Base-by-base conservation (phyloP, 1,284 basidiomycete genomes). In the Puccinia hordei region DNA sequence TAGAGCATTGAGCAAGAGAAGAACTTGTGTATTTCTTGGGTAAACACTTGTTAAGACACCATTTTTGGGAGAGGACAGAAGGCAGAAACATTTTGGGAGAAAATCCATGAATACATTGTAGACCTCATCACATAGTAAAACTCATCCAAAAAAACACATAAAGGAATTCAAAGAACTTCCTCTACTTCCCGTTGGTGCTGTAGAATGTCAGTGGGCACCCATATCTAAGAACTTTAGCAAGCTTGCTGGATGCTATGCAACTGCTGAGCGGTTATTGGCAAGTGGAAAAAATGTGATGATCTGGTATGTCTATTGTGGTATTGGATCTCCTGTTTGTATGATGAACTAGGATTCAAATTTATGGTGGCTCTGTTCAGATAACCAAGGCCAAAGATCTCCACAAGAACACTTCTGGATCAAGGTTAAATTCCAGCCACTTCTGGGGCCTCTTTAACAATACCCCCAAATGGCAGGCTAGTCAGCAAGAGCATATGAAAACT, bases 241-340 rank as follows among this genome's bases (percentile, higher is more conserved):
- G 17, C 27, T 61, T 61, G 57, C 57, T 27, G 57, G 57, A 3
- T 61, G 57, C 33, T 61, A 61, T 61, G 12, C 57, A 30, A 61
- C 17, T 61, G 24, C 57, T 17, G 24, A 61, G 24, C 57, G 24
- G 12, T 27, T 8, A 5, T 61, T 61, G 57, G 27, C 12, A 61
- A 61, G 57, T 17, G 24, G 57, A 27, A 61, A 35, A 61, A 8
- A 2, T n/a, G 57, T 17, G 24, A 61, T 5, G 57, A 61, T 27
- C 17, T 61, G 12, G 57, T 61, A 61, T 61, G 53, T 55, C 4
- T 19, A n/a, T 55, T 19, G 5, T 55, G 19, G 19, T 41, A 12
- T 27, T 55, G 8, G 22, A 4, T 27, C 8, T 55, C 19, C 17
- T 19, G 53, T 19, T 55, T 55, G 6, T 5, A 27, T 19, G 17